Evolutionary conservation across 768 basidiomycete species (phyloP).

Genomic region (Mycena polygramma): DNA sequence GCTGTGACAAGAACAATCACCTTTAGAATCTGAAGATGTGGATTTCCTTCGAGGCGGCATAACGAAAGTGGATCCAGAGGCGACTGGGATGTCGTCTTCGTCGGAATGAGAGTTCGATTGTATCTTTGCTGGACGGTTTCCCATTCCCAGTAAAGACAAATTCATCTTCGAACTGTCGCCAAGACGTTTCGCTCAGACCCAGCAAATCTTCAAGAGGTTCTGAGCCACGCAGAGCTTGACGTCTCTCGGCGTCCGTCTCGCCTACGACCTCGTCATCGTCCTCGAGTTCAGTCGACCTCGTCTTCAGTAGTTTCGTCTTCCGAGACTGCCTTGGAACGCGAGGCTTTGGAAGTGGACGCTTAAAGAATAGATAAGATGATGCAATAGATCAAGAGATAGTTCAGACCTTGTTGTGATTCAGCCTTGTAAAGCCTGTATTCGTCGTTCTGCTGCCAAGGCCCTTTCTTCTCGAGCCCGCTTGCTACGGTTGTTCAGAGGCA

Average conservation of each 20-base stretch:
- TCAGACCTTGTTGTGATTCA: constrained; percentile 37
- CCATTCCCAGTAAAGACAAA: constrained; percentile 57
- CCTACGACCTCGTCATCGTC: constrained; percentile 51
- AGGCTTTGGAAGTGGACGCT: constrained; percentile 20
- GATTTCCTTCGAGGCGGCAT: constrained; percentile 19
- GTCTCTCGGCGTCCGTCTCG: constrained; percentile 64
- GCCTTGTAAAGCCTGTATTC: constrained; percentile 62
- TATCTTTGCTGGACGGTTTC: neutral
- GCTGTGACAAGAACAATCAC: neutral
- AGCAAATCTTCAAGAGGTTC: constrained; percentile 59
- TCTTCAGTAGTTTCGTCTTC: constrained; percentile 4
- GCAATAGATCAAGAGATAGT: too few relatives aligned
- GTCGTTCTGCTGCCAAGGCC: constrained; percentile 78
- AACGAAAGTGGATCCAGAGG: constrained; percentile 48
- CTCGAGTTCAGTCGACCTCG: neutral
- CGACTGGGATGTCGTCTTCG: constrained; percentile 42
- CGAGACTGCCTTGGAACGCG: neutral
- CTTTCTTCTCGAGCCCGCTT: constrained; percentile 86
- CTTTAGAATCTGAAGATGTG: neutral
- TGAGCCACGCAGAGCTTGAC: constrained; percentile 63
- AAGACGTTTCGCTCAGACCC: constrained; percentile 54
- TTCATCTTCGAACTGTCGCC: constrained; percentile 63
- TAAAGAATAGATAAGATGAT: neutral
- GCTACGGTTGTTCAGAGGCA: constrained; percentile 51
- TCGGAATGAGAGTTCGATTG: constrained; percentile 37